A percentile compares a stretch with the other conserved stretches of the same genome.
Conservation (phyloP, 345 rosid genomes). For the Atalantia buxifolia region DNA sequence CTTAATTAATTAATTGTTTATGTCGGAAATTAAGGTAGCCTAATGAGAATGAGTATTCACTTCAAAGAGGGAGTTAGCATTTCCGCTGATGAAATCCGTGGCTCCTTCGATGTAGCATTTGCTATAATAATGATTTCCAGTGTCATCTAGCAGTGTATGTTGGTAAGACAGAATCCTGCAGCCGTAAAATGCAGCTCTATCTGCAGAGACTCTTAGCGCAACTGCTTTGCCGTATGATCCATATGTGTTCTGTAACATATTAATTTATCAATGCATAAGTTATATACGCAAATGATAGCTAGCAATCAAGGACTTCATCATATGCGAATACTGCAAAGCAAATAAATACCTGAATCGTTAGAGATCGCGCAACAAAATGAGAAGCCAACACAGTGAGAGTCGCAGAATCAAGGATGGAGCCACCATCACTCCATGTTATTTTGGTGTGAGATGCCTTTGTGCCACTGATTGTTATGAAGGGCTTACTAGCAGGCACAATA, state of each 20-base stretch:
- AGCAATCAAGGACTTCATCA: no score
- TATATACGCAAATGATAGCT: no score
- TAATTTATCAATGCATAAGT: no score
- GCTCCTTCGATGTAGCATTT: slow-evolving; percentile 78
- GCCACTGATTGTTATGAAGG: slow-evolving; percentile 75
- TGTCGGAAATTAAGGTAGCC: no score
- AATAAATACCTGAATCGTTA: slow-evolving; percentile 42
- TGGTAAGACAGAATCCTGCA: slow-evolving; percentile 64
- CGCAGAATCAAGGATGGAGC: slow-evolving; percentile 40
- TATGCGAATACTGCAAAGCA: not conserved
- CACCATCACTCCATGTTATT: slow-evolving; percentile 35
- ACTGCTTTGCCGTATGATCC: slow-evolving; percentile 56
- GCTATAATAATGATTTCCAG: slow-evolving; percentile 65
- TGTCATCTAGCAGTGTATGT: slow-evolving; percentile 69
- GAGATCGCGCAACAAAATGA: slow-evolving; percentile 56
- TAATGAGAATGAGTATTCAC: slow-evolving; percentile 25
- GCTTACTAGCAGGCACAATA: slow-evolving; percentile 61
- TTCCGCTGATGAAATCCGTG: slow-evolving; percentile 77
- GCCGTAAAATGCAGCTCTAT: slow-evolving; percentile 59
- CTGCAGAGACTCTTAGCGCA: slow-evolving; percentile 62
- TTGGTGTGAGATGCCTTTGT: slow-evolving; percentile 39
- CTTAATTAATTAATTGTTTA: no score
- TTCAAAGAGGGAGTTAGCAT: slow-evolving; percentile 58
- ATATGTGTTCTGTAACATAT: slow-evolving; percentile 41
- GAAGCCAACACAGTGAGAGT: slow-evolving; percentile 59